A percentile compares a stretch with the other conserved stretches of the same genome.
phyloP scores from a whole-genome alignment of 2,329 filamentous ascomycete genomes.

The Exophiala phaeomuriformis region DNA sequence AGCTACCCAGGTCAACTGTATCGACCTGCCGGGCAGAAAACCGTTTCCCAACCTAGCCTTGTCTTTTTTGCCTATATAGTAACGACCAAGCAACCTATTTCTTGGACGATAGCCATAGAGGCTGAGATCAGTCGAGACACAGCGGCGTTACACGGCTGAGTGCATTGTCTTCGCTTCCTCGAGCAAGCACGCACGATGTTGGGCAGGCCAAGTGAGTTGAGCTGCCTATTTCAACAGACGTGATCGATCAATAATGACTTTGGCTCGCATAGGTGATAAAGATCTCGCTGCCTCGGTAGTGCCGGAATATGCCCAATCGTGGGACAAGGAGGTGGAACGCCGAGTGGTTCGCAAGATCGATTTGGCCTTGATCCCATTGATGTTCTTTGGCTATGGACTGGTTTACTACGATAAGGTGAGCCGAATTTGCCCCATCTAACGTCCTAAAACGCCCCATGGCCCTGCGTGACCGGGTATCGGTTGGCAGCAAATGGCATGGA shows the following conservation, averaged over 20 bases:
- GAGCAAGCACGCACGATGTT: not conserved
- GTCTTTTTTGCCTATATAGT: too few relatives aligned
- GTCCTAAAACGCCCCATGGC: not conserved
- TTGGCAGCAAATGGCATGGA: not conserved
- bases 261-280: constrained; percentile 33
- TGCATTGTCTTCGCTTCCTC: not conserved
- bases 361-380: constrained; percentile 58
- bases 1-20: not conserved
- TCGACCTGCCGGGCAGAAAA: not conserved
- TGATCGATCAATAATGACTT: not conserved
- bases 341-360: constrained; percentile 61
- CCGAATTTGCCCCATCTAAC: too few relatives aligned
- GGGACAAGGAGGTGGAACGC: constrained; percentile 50
- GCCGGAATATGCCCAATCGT: constrained; percentile 47
- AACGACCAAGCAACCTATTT: too few relatives aligned
- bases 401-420: constrained; percentile 62
- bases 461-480: not conserved
- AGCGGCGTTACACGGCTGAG: not conserved
- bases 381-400: constrained; percentile 58
- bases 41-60: too few relatives aligned
- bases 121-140: too few relatives aligned
- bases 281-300: constrained; percentile 55
- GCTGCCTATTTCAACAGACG: not conserved
- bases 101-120: too few relatives aligned
- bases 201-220: not conserved